These are phyloP conservation scores for Raphidocelis subcapitata DNA, from an alignment of 139 green algal genomes.

Conservation along the genomic window DNA sequence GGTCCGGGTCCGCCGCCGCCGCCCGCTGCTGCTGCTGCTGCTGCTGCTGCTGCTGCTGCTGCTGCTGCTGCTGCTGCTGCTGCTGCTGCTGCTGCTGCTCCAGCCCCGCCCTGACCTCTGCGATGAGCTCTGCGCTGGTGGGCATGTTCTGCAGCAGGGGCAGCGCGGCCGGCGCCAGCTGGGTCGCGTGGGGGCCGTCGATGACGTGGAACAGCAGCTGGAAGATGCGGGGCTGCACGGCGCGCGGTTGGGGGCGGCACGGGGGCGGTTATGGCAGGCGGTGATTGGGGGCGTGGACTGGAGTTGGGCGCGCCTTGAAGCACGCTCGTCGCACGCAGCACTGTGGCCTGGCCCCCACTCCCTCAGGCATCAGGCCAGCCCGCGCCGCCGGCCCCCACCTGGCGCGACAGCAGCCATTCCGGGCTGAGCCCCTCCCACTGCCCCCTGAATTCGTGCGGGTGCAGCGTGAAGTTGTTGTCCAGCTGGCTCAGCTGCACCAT, in stretches of 20 bases:
- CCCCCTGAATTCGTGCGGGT: slow-evolving; percentile 16
- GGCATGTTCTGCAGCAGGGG: slow-evolving; percentile 62
- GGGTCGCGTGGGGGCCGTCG: slow-evolving; percentile 26
- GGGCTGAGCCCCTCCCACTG: slow-evolving; percentile 13
- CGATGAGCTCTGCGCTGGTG: slow-evolving; percentile 42
- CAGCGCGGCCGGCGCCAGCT: slow-evolving; percentile 13
- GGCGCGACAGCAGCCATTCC: slow-evolving; percentile 20
- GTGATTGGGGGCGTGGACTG: too few relatives aligned
- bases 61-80: slow-evolving; percentile 4
- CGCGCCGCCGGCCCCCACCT: too few relatives aligned
- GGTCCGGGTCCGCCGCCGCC: neutral
- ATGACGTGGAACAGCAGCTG: slow-evolving; percentile 51
- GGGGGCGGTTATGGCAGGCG: too few relatives aligned
- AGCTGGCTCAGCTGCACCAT: slow-evolving; percentile 2
- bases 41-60: neutral
- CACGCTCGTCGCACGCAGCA: too few relatives aligned
- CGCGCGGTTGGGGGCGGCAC: too few relatives aligned
- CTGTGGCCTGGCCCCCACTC: too few relatives aligned
- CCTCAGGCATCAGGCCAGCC: too few relatives aligned
- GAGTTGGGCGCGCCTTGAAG: too few relatives aligned
- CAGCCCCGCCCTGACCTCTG: slow-evolving; percentile 33
- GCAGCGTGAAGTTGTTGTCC: slow-evolving; percentile 40
- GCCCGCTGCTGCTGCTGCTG: neutral
- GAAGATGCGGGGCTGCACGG: too few relatives aligned
- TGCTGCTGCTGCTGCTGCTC: slow-evolving; percentile 4